Evolutionary conservation across 768 basidiomycete genomes (phyloP).

Genomic region (Boletus bicolor): DNA sequence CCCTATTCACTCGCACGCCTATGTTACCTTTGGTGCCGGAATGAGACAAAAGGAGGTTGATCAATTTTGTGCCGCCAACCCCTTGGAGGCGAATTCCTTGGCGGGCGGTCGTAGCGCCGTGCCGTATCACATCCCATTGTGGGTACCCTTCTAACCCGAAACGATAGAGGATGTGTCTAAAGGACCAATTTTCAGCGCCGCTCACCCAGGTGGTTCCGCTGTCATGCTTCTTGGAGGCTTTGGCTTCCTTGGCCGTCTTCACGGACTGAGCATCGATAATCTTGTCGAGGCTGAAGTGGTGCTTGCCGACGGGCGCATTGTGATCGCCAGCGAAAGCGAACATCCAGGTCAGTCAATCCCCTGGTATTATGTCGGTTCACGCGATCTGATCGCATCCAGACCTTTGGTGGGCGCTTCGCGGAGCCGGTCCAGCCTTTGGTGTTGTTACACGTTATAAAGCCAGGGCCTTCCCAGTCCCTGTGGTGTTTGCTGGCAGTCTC

Average conservation of each 20-base stretch:
- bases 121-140: conserved; percentile 83
- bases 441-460: conserved; percentile 88
- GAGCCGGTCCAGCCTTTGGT: conserved; percentile 80
- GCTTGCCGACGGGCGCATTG: conserved; percentile 83
- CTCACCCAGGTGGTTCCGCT: conserved; percentile 76
- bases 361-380: neutral
- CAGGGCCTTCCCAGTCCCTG: conserved; percentile 83
- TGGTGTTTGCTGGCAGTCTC: conserved; percentile 89
- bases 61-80: conserved; percentile 64
- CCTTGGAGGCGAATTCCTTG: conserved; percentile 56
- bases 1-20: conserved; percentile 68
- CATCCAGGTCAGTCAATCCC: conserved; percentile 59
- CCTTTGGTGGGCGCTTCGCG: conserved; percentile 85
- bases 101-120: conserved; percentile 51
- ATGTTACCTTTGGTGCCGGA: conserved; percentile 85
- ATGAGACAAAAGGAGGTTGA: conserved; percentile 84
- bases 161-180: neutral
- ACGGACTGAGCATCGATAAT: conserved; percentile 86
- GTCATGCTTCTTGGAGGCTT: conserved; percentile 87
- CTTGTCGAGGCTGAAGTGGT: conserved; percentile 92
- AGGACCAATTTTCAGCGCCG: conserved; percentile 48
- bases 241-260: conserved; percentile 79
- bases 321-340: conserved; percentile 69
- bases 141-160: conserved; percentile 27
- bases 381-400: conserved; percentile 41